Percentiles rank a stretch among this genome's conserved stretches.
These are phyloP conservation scores for Fusarium torreyae DNA, from an alignment of 2,329 filamentous ascomycete species.

Conservation along the genomic window DNA sequence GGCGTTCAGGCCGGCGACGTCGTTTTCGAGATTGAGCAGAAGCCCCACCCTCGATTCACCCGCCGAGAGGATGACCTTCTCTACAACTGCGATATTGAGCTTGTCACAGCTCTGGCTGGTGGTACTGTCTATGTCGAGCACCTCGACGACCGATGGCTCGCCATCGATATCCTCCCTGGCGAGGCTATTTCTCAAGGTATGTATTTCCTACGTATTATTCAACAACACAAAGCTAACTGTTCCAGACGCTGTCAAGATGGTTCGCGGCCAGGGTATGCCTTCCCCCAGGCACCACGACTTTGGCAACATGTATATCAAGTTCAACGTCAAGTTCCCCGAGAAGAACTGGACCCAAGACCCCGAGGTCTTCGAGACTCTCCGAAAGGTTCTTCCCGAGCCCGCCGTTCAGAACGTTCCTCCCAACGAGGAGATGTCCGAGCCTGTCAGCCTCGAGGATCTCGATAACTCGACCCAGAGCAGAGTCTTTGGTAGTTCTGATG, in stretches of 20 bases:
- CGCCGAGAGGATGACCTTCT: conserved; percentile 97
- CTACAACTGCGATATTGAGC: conserved; percentile 95
- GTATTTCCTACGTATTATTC: conserved; percentile 51
- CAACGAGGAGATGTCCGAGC: conserved; percentile 90
- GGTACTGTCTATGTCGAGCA: conserved; percentile 95
- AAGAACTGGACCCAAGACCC: conserved; percentile 77
- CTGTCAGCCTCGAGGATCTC: conserved; percentile 87
- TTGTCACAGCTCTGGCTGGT: conserved; percentile 93
- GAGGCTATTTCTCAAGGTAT: conserved; percentile 94
- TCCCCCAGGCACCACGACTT: conserved; percentile 94
- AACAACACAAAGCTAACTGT: conserved; percentile 42
- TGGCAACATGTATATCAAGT: conserved; percentile 97
- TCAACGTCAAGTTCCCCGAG: conserved; percentile 96
- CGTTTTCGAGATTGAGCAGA: conserved; percentile 99
- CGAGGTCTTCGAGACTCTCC: conserved; percentile 82
- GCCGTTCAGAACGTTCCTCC: conserved; percentile 77
- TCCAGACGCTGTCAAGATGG: conserved; percentile 89
- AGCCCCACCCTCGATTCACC: conserved; percentile 96
- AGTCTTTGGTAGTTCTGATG: conserved; percentile 75
- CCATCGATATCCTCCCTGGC: conserved; percentile 91
- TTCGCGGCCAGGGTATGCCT: conserved; percentile 98
- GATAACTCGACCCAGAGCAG: conserved; percentile 77
- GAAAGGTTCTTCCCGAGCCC: conserved; percentile 85
- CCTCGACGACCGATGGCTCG: conserved; percentile 96
- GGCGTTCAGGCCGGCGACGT: conserved; percentile 96